phyloP scores from a whole-genome alignment of 768 basidiomycete species.

The Pisolithus microcarpus region DNA sequence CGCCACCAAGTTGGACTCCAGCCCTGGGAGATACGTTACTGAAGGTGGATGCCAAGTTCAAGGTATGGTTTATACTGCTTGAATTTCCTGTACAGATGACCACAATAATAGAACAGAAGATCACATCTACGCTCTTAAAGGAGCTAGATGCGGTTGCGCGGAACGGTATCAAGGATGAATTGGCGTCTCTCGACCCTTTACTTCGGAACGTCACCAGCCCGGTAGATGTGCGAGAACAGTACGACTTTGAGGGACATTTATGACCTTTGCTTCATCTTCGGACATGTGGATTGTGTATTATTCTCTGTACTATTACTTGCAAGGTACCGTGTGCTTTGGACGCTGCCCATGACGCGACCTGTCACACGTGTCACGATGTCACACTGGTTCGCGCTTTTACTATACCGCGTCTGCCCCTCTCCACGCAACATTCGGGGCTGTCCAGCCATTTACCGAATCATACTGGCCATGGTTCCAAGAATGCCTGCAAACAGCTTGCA shows the following conservation, averaged over 20 bases:
- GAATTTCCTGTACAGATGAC: not conserved
- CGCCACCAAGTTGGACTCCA: slow-evolving; percentile 56
- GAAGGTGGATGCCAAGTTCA: slow-evolving; percentile 80
- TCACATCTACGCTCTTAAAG: slow-evolving; percentile 69
- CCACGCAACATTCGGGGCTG: not conserved
- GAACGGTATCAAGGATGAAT: slow-evolving; percentile 73
- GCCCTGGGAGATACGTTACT: slow-evolving; percentile 63
- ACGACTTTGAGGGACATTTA: slow-evolving; percentile 37
- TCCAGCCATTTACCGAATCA: no score
- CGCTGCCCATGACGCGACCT: not conserved
- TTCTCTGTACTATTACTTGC: slow-evolving; percentile 15
- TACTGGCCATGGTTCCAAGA: not conserved
- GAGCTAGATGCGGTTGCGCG: slow-evolving; percentile 81
- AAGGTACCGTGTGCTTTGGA: not conserved
- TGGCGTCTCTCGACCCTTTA: slow-evolving; percentile 74
- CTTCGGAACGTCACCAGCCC: slow-evolving; percentile 48
- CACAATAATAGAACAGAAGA: slow-evolving; percentile 52
- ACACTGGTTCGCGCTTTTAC: no score
- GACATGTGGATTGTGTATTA: slow-evolving; percentile 7
- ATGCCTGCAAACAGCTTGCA: slow-evolving; percentile 25
- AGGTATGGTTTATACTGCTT: slow-evolving; percentile 41
- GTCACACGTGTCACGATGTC: no score
- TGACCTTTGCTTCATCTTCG: slow-evolving; percentile 13
- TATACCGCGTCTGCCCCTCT: not conserved
- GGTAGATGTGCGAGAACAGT: slow-evolving; percentile 34